Percentiles rank a stretch among this genome's conserved stretches.
phyloP scores from a whole-genome alignment of 306 rosid species.

The Morella rubra region DNA sequence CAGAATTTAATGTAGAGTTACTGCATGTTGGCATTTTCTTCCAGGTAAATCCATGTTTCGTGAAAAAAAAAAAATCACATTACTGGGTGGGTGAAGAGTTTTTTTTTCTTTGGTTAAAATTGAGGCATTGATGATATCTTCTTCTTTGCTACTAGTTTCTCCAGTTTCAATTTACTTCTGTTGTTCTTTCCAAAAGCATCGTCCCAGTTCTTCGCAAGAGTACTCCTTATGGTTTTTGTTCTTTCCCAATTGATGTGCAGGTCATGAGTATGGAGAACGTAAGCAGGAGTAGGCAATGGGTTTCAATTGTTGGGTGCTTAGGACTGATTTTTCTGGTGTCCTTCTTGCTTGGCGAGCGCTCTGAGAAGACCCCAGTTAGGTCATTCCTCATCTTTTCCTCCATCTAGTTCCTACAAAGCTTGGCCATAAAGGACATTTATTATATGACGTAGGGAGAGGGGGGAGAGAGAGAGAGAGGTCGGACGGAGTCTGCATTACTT shows the following conservation, averaged over 20 bases:
- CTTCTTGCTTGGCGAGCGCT: constrained; percentile 28
- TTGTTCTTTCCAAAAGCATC: background rate
- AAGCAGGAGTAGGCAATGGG: constrained; percentile 18
- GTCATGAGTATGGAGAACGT: constrained; percentile 9
- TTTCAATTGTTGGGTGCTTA: constrained; percentile 19
- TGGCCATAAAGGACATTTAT: background rate
- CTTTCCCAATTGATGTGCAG: background rate
- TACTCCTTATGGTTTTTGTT: background rate
- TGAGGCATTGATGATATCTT: background rate
- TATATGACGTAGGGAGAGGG: constrained; percentile 4
- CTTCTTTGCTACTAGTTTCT: background rate
- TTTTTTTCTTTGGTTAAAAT: background rate
- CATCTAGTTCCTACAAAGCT: background rate
- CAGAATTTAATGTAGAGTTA: background rate
- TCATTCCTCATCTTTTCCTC: constrained; percentile 27
- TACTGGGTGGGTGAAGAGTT: background rate
- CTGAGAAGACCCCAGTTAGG: constrained; percentile 34
- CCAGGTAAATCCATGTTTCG: background rate
- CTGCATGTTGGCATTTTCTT: background rate
- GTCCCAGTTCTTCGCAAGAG: background rate
- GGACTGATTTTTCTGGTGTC: background rate
- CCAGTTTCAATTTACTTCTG: no score
- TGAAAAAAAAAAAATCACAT: background rate
- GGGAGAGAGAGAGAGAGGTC: constrained; percentile 15
- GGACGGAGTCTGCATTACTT: background rate